Base-by-base conservation (phyloP, 306 rosid species). In the Cicer cuneatum region DNA sequence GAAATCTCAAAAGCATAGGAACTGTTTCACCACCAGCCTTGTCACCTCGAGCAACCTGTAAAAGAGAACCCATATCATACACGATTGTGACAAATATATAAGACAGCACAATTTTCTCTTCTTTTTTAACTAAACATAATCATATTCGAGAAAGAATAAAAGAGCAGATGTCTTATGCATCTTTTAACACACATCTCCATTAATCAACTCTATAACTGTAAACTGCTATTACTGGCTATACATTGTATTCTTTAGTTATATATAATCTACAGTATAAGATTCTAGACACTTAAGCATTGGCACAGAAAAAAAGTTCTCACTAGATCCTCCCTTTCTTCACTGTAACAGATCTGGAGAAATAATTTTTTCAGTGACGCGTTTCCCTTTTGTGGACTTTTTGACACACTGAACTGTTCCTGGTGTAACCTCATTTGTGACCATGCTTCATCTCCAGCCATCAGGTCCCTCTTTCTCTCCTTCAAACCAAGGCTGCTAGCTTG, bases 1-100 rank as follows among this genome's bases (percentile, higher is more conserved):
- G 98, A 82, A 87, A 66, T 80, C 90, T 87, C 74, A 94, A 76
- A 71, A 94, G 96, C 98, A 94, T 94, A 29, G 98, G 97, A 70
- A 94, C 85, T 73, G 97, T 84, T 85, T 94, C 98, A 58, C 98
- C 98, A 71, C 96, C 96, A 35, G 89, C 85, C 41, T 85, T 87
- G 79, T 94, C 96, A 72, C 95, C 98, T 65, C 84, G 86, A 71
- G 98, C 98, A 79, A 94, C 98, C 98, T 94, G 78, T 42, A 52
- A 83, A 82, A 37, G 78, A 72, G 61, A 76, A 45, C 73, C 66
- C 60, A 24, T 33, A 40, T 51, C 72, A 69, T 39, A 33, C 16
- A 59, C 1, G 19, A 59, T 59, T 35, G 66, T 4, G 11, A 56
- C 18, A 60, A 33, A 73, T 56, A 24, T 24, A 54, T 49, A 63